These are phyloP conservation scores for Microglena sp. DNA, from an alignment of 139 green algal genomes.

Conservation along the genomic window DNA sequence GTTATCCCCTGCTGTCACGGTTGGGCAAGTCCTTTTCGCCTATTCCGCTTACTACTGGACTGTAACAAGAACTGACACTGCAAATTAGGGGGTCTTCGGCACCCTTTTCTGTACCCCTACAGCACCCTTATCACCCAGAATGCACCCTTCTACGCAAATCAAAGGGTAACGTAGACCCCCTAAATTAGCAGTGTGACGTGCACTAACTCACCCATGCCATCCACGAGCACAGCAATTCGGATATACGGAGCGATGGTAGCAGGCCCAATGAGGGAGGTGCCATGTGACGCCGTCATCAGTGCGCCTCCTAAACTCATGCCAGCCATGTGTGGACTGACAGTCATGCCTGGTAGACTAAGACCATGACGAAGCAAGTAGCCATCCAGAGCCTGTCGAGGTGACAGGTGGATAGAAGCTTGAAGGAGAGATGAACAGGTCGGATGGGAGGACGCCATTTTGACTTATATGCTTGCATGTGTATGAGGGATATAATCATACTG, in stretches of 20 bases:
- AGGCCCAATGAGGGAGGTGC: conserved; percentile 19
- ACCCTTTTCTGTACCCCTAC: too few species aligned
- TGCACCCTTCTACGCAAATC: too few species aligned
- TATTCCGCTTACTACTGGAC: too few species aligned
- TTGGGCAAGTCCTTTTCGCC: too few species aligned
- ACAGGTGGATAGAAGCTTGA: neutral
- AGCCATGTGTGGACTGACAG: conserved; percentile 3
- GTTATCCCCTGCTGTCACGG: too few species aligned
- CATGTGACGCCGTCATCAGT: conserved; percentile 18
- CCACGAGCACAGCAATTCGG: conserved; percentile 18
- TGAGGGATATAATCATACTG: too few species aligned
- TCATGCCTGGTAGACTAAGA: conserved; percentile 21
- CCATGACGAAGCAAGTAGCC: conserved; percentile 13
- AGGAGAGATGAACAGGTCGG: neutral
- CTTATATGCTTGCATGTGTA: too few species aligned
- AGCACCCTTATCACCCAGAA: too few species aligned
- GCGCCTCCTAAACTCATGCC: conserved; percentile 16
- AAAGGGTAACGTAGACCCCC: too few species aligned
- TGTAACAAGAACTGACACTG: too few species aligned
- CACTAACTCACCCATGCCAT: conserved; percentile 20
- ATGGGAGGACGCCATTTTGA: too few species aligned
- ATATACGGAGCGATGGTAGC: conserved; percentile 17
- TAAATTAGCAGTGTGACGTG: neutral
- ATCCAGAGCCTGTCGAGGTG: conserved; percentile 17
- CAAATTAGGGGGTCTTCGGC: neutral